Percentiles rank a stretch among this genome's conserved stretches.
Conservation (phyloP, 495 filamentous ascomycete genomes). For the Penicillium steckii region DNA sequence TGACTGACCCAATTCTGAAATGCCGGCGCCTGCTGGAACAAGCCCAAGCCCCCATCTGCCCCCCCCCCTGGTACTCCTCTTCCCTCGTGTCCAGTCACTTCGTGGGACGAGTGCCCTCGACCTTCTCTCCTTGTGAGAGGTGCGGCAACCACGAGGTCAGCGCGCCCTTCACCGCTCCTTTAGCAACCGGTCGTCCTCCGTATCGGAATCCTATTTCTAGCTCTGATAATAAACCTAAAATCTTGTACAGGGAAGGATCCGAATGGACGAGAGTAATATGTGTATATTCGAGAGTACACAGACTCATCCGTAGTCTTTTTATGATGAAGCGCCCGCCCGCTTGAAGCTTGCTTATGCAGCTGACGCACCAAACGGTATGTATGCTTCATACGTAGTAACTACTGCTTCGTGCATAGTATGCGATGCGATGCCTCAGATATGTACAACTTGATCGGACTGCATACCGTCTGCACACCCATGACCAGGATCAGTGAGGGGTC, state of each 20-base stretch:
- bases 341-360: conserved; percentile 19
- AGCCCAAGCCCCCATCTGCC: neutral
- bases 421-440: conserved; percentile 4
- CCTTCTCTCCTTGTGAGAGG: neutral
- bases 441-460: neutral
- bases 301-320: neutral
- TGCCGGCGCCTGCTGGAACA: conserved; percentile 8
- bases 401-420: conserved; percentile 16
- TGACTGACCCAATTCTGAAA: neutral
- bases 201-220: conserved; percentile 4
- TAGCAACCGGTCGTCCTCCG: neutral
- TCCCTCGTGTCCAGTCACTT: conserved; percentile 5
- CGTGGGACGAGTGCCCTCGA: neutral
- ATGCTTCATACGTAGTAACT: too few species aligned
- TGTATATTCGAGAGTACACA: neutral
- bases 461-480: conserved; percentile 6
- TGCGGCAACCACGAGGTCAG: conserved; percentile 4
- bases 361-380: conserved; percentile 15
- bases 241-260: neutral
- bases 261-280: neutral
- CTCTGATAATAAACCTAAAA: neutral
- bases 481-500: conserved; percentile 13
- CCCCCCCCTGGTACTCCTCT: neutral
- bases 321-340: conserved; percentile 3
- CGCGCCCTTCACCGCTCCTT: conserved; percentile 24